These are phyloP conservation scores for Taphrina pruni DNA, from an alignment of 1,139 yeast genomes.

Conservation along the genomic window DNA sequence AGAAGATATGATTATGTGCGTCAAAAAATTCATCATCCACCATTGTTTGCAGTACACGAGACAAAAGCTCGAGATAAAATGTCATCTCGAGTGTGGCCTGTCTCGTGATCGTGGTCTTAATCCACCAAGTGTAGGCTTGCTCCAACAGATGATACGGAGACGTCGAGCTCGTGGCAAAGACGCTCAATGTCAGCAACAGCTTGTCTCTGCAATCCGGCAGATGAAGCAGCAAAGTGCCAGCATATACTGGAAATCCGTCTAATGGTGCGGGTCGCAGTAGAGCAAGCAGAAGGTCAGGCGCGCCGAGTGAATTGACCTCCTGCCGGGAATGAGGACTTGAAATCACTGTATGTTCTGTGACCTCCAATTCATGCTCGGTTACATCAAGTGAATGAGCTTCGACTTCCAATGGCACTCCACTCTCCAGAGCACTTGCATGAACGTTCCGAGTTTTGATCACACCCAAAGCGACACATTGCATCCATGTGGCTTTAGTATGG, in stretches of 20 bases:
- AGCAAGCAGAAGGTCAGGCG: neutral
- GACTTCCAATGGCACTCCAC: no score
- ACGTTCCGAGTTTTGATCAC: neutral
- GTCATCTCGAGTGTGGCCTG: neutral
- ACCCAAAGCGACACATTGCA: neutral
- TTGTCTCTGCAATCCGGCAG: slow-evolving; percentile 7
- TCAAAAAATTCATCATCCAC: slow-evolving; percentile 43
- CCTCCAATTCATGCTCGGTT: neutral
- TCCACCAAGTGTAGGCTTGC: slow-evolving; percentile 10
- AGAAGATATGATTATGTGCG: slow-evolving; percentile 19
- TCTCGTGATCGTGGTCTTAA: neutral
- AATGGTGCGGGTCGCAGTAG: neutral
- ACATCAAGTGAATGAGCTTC: neutral
- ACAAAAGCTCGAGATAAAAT: slow-evolving; percentile 41
- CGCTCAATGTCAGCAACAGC: slow-evolving; percentile 11
- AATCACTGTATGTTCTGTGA: no score
- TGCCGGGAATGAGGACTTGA: neutral
- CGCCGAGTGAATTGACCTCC: neutral
- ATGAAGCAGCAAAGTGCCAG: neutral
- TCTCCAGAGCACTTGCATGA: neutral
- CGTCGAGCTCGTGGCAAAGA: slow-evolving; percentile 8
- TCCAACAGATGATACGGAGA: slow-evolving; percentile 15
- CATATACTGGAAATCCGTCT: neutral
- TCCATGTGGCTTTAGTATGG: slow-evolving; percentile 4
- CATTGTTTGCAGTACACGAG: slow-evolving; percentile 43